phyloP scores from a whole-genome alignment of 1,284 basidiomycete genomes.

The Bothia castanella region DNA sequence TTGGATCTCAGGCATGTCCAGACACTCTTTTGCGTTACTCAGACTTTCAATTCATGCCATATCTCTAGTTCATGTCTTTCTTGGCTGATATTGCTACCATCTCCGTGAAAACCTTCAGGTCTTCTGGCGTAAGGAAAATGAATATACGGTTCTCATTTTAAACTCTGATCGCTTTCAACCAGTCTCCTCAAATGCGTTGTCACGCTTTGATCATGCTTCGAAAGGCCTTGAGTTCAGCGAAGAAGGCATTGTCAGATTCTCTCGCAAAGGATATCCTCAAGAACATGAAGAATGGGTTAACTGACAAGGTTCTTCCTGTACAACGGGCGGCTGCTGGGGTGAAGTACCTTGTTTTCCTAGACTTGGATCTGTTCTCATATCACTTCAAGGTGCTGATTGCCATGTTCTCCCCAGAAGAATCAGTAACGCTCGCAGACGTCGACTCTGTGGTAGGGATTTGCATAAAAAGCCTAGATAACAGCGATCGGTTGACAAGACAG shows the following conservation, averaged over 20 bases:
- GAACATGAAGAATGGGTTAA: conserved; percentile 70
- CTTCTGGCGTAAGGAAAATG: conserved; percentile 58
- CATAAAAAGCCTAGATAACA: conserved; percentile 73
- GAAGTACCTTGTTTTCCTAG: conserved; percentile 17
- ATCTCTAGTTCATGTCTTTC: conserved; percentile 84
- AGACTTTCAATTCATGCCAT: not conserved
- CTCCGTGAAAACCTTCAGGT: conserved; percentile 63
- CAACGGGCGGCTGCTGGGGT: conserved; percentile 85
- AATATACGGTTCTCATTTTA: not conserved
- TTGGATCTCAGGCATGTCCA: conserved; percentile 72
- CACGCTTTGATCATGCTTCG: conserved; percentile 76
- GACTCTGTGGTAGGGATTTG: conserved; percentile 70
- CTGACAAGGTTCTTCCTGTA: conserved; percentile 83
- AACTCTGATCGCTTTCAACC: conserved; percentile 7
- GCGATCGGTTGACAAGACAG: conserved; percentile 83
- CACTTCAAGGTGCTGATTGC: conserved; percentile 55
- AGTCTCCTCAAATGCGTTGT: conserved; percentile 80
- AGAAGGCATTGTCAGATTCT: conserved; percentile 79
- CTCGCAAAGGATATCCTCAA: conserved; percentile 83
- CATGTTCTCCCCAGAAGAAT: conserved; percentile 59
- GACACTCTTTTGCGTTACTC: not conserved
- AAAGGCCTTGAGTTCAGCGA: conserved; percentile 75
- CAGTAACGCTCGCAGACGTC: conserved; percentile 63
- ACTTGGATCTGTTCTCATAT: conserved; percentile 10
- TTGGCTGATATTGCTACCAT: conserved; percentile 78